These are phyloP conservation scores for Lecanicillium sp. DNA, from an alignment of 2,329 filamentous ascomycete genomes.

Conservation along the genomic window DNA sequence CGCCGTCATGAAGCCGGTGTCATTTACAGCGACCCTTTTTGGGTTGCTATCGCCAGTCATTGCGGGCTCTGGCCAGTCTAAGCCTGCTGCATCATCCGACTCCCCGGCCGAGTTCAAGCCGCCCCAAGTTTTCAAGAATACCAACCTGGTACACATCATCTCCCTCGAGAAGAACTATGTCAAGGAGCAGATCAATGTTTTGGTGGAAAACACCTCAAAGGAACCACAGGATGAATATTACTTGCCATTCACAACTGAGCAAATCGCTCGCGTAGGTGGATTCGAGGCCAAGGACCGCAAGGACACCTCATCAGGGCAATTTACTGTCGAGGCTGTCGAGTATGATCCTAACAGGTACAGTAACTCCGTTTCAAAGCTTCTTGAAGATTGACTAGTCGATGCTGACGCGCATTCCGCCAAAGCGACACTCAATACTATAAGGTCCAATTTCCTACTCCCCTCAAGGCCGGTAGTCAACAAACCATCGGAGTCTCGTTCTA, in stretches of 20 bases:
- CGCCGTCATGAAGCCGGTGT: conserved; percentile 31
- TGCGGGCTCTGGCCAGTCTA: conserved; percentile 37
- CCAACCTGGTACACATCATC: conserved; percentile 80
- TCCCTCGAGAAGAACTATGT: conserved; percentile 91
- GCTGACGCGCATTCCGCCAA: conserved; percentile 11
- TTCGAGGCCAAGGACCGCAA: conserved; percentile 93
- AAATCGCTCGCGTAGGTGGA: conserved; percentile 71
- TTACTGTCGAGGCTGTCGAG: conserved; percentile 61
- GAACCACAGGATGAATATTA: conserved; percentile 84
- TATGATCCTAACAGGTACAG: conserved; percentile 50
- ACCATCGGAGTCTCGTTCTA: conserved; percentile 85
- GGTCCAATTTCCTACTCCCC: conserved; percentile 66
- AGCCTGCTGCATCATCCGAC: conserved; percentile 29
- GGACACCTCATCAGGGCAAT: conserved; percentile 56
- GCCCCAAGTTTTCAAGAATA: conserved; percentile 87
- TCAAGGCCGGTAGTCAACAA: conserved; percentile 68
- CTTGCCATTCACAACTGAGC: conserved; percentile 70
- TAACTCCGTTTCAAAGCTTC: conserved; percentile 7
- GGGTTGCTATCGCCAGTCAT: conserved; percentile 46
- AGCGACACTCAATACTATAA: conserved; percentile 77
- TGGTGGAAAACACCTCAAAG: conserved; percentile 79
- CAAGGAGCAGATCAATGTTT: conserved; percentile 86
- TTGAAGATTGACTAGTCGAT: neutral
- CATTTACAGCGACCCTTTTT: conserved; percentile 48
- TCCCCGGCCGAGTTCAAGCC: conserved; percentile 67